phyloP scores from a whole-genome alignment of 2,329 filamentous ascomycete genomes.

The Sclerotiophoma versabilis region DNA sequence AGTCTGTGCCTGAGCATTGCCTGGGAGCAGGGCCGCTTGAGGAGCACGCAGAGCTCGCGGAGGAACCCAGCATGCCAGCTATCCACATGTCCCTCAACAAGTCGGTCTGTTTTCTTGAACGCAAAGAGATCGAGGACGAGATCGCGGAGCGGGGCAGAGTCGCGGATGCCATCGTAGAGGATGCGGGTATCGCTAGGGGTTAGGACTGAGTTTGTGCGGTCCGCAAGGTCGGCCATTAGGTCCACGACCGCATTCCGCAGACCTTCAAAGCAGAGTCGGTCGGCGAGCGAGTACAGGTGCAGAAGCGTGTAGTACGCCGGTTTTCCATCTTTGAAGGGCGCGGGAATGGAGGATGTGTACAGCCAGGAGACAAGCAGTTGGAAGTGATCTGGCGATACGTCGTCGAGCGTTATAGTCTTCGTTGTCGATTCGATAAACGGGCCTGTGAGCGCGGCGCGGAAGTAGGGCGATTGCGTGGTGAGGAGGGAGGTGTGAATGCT shows the following conservation, averaged over 20 bases:
- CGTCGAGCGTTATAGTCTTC: slow-evolving; percentile 53
- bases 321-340: slow-evolving; percentile 55
- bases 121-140: slow-evolving; percentile 59
- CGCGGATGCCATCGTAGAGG: slow-evolving; percentile 54
- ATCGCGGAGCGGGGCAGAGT: slow-evolving; percentile 48
- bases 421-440: slow-evolving; percentile 55
- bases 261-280: slow-evolving; percentile 56
- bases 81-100: slow-evolving; percentile 56
- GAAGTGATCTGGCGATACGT: slow-evolving; percentile 55
- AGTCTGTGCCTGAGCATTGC: slow-evolving; percentile 53
- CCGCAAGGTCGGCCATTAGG: slow-evolving; percentile 54
- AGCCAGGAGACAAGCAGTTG: slow-evolving; percentile 61
- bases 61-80: slow-evolving; percentile 58
- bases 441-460: slow-evolving; percentile 58
- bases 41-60: slow-evolving; percentile 54
- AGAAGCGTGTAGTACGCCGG: slow-evolving; percentile 60
- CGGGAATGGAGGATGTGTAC: slow-evolving; percentile 53
- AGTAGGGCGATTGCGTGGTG: slow-evolving; percentile 58
- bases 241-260: slow-evolving; percentile 56
- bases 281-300: slow-evolving; percentile 56
- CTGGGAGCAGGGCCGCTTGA: slow-evolving; percentile 56
- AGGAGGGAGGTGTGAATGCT: slow-evolving; percentile 58
- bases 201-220: slow-evolving; percentile 58
- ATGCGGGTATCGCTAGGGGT: slow-evolving; percentile 59
- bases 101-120: slow-evolving; percentile 60